Evolutionary conservation across 129 eudicot species (phyloP).

Genomic region (Helianthus annuus): HanXRQr2.0-SUNRISE NC_035444.2:161766045-161766544

Average conservation of each 20-base stretch:
- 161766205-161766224: background rate
- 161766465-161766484: background rate
- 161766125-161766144: background rate
- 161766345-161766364: background rate
- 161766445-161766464: conserved; percentile 11
- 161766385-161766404: conserved; percentile 20
- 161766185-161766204: conserved; percentile 3
- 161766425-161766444: conserved; percentile 18
- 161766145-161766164: background rate
- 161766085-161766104: too few relatives aligned
- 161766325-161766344: too few relatives aligned
- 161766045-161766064: too few relatives aligned
- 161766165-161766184: conserved; percentile 5
- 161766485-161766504: too few relatives aligned
- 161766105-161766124: too few relatives aligned
- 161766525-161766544: background rate
- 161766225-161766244: background rate
- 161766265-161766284: conserved; percentile 41
- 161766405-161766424: conserved; percentile 28
- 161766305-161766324: background rate
- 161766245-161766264: background rate
- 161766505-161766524: too few relatives aligned
- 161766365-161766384: conserved; percentile 34
- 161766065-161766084: too few relatives aligned
- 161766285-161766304: background rate